These are phyloP conservation scores for Bipolaris oryzae DNA, from an alignment of 2,329 filamentous ascomycete genomes.

Conservation along the genomic window DNA sequence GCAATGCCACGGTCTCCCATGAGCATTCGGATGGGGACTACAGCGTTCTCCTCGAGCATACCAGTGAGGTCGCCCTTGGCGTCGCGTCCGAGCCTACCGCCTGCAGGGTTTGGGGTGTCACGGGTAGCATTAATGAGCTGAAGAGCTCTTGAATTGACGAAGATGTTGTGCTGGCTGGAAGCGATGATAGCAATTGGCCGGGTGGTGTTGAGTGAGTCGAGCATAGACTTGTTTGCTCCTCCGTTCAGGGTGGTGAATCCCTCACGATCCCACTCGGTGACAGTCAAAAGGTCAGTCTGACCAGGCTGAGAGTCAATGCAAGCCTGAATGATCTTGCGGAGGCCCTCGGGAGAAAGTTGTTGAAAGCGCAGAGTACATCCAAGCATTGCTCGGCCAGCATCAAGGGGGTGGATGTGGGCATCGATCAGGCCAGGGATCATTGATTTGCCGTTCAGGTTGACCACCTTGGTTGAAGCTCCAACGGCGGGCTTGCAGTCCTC, in stretches of 20 bases:
- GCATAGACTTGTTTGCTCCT: neutral
- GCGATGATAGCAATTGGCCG: slow-evolving; percentile 3
- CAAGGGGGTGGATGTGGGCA: slow-evolving; percentile 5
- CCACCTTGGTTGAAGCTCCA: slow-evolving; percentile 4
- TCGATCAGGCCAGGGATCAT: slow-evolving; percentile 9
- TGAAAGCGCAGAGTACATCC: slow-evolving; percentile 4
- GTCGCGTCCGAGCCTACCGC: slow-evolving; percentile 1
- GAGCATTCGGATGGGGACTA: neutral
- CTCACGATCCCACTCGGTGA: slow-evolving; percentile 5
- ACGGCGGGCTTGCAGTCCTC: slow-evolving; percentile 2
- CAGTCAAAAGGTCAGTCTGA: slow-evolving; percentile 3
- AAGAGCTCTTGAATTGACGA: slow-evolving; percentile 5
- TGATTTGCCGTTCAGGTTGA: slow-evolving; percentile 8
- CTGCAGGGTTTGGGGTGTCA: neutral
- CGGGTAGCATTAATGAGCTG: slow-evolving; percentile 1
- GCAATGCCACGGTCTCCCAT: neutral
- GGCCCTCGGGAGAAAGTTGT: neutral
- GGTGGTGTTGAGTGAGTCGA: slow-evolving; percentile 5
- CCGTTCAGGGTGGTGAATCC: slow-evolving; percentile 4
- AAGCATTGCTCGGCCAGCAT: slow-evolving; percentile 4
- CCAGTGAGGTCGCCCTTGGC: neutral
- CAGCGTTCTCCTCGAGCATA: slow-evolving; percentile 4
- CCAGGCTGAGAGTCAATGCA: slow-evolving; percentile 3
- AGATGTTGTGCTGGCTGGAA: slow-evolving; percentile 1
- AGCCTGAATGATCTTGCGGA: slow-evolving; percentile 3